phyloP scores from a whole-genome alignment of 257 asterid genomes.

The Capsicum baccatum region DNA sequence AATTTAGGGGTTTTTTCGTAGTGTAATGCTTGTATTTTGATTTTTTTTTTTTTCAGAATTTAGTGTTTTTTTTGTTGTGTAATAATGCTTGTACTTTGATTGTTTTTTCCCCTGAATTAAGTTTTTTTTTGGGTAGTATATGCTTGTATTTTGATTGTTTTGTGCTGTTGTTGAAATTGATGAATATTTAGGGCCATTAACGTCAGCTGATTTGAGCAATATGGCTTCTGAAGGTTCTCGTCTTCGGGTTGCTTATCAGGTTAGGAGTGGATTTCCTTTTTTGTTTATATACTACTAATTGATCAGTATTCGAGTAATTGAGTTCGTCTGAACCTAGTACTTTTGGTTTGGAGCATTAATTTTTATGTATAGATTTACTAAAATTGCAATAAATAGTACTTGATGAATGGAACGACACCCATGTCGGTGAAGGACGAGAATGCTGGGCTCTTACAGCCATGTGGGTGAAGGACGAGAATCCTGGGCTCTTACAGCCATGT shows the following conservation, averaged over 20 bases:
- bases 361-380: neutral
- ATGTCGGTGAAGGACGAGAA: no score
- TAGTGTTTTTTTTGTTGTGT: neutral
- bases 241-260: slow-evolving; percentile 99
- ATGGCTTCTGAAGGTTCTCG: slow-evolving; percentile 76
- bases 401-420: no score
- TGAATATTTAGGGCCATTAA: slow-evolving; percentile 71
- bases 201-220: slow-evolving; percentile 76
- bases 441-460: no score
- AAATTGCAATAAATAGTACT: neutral
- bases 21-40: no score
- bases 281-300: no score
- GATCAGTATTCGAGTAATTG: no score
- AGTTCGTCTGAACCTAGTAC: no score
- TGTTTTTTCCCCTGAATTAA: neutral
- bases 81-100: no score
- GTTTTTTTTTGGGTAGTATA: neutral
- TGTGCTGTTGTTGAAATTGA: no score
- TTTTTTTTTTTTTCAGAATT: neutral
- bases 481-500: no score
- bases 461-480: no score
- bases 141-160: no score
- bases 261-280: slow-evolving; percentile 26
- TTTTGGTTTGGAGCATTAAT: neutral
- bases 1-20: neutral